Evolutionary conservation across 805 yeast genomes (phyloP).

Genomic region (Wickerhamomyces silvicola): DNA sequence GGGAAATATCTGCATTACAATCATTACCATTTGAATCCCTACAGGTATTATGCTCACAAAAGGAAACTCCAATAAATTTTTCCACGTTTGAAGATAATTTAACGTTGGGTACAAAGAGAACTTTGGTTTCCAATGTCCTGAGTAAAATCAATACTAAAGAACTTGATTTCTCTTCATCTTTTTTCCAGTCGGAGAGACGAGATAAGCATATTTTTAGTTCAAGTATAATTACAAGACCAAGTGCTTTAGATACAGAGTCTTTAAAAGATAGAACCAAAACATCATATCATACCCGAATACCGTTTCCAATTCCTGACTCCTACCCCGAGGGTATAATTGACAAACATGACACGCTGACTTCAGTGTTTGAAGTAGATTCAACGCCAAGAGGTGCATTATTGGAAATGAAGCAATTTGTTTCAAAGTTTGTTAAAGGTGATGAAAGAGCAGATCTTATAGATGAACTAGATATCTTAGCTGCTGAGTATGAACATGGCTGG

Average conservation of each 20-base stretch:
- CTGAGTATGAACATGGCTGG: constrained; percentile 47
- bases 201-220: constrained; percentile 22
- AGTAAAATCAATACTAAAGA: constrained; percentile 7
- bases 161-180: constrained; percentile 4
- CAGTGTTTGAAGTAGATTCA: constrained; percentile 18
- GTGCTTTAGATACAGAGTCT: constrained; percentile 1
- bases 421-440: constrained; percentile 31
- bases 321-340: constrained; percentile 23
- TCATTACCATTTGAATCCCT: constrained; percentile 39
- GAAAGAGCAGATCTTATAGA: constrained; percentile 51
- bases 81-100: constrained; percentile 36
- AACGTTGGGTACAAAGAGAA: constrained; percentile 36
- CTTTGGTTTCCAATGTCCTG: constrained; percentile 37
- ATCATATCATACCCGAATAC: constrained; percentile 5
- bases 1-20: constrained; percentile 38
- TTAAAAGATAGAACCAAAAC: constrained; percentile 5
- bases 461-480: constrained; percentile 35
- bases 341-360: constrained; percentile 10
- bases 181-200: constrained; percentile 4
- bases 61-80: constrained; percentile 31
- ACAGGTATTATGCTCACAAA: constrained; percentile 34
- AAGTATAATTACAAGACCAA: constrained; percentile 20
- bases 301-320: constrained; percentile 24
- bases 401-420: constrained; percentile 25
- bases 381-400: constrained; percentile 9